Conservation (phyloP, 1,284 basidiomycete species). For the Porodaedalea pini region DNA sequence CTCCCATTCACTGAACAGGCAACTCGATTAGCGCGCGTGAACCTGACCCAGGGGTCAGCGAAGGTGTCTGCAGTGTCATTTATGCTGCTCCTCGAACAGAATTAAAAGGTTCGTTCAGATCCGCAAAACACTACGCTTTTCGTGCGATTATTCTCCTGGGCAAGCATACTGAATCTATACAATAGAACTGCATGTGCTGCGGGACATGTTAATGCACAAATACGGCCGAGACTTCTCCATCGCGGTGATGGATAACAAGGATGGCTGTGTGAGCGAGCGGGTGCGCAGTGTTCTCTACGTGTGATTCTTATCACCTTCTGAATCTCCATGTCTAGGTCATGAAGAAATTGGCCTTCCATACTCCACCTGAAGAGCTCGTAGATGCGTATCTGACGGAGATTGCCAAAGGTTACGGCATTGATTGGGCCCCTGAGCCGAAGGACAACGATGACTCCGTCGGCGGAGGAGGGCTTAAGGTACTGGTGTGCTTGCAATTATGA, state of each 20-base stretch:
- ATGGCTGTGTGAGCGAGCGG: slow-evolving; percentile 75
- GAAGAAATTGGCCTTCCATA: slow-evolving; percentile 66
- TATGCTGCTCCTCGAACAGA: slow-evolving; percentile 90
- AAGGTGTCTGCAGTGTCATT: slow-evolving; percentile 79
- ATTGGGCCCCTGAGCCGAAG: slow-evolving; percentile 46
- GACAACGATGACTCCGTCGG: slow-evolving; percentile 29
- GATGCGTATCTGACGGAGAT: slow-evolving; percentile 88
- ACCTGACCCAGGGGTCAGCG: slow-evolving; percentile 78
- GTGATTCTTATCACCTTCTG: slow-evolving; percentile 1
- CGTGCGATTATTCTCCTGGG: not conserved
- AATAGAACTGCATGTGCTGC: slow-evolving; percentile 82
- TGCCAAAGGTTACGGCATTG: slow-evolving; percentile 80
- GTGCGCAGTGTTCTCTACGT: slow-evolving; percentile 41
- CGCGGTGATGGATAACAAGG: slow-evolving; percentile 78
- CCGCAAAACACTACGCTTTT: not conserved
- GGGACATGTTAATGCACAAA: slow-evolving; percentile 94
- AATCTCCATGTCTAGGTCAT: slow-evolving; percentile 46
- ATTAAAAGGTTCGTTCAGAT: slow-evolving; percentile 62
- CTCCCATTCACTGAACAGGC: slow-evolving; percentile 7
- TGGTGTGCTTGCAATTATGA: not conserved
- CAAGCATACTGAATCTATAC: not conserved
- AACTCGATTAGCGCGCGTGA: slow-evolving; percentile 54
- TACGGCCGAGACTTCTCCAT: slow-evolving; percentile 82
- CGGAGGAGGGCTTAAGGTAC: slow-evolving; percentile 36
- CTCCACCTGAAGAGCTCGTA: slow-evolving; percentile 73